Conservation (phyloP, 1,139 yeast genomes). For the Hyphopichia khmerensis region DNA sequence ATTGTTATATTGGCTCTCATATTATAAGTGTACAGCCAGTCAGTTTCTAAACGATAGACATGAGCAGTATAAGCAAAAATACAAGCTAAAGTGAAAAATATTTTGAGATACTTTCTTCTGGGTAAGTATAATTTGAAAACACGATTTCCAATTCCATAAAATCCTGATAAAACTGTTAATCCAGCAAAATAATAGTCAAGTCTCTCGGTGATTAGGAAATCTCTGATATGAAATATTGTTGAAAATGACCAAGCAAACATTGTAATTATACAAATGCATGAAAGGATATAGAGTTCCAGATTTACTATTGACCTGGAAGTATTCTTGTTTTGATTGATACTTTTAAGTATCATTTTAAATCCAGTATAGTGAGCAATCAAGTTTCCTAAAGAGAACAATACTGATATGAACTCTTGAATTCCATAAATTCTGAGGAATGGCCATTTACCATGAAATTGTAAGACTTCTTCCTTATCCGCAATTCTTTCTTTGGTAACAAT, state of each 20-base stretch:
- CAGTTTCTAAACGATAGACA: constrained; percentile 60
- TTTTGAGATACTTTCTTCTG: constrained; percentile 23
- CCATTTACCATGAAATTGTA: constrained; percentile 98
- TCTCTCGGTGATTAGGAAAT: constrained; percentile 73
- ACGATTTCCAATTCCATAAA: constrained; percentile 65
- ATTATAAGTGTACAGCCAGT: constrained; percentile 92
- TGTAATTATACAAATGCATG: constrained; percentile 53
- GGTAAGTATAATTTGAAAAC: constrained; percentile 54
- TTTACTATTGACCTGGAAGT: constrained; percentile 16
- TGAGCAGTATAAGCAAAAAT: constrained; percentile 57
- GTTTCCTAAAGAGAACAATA: constrained; percentile 77
- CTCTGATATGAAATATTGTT: constrained; percentile 84
- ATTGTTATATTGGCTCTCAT: constrained; percentile 85
- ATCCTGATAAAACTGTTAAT: constrained; percentile 75
- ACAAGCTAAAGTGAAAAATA: constrained; percentile 42
- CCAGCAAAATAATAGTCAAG: constrained; percentile 94
- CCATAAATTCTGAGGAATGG: constrained; percentile 78
- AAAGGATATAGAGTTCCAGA: constrained; percentile 28
- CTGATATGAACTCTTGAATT: constrained; percentile 82
- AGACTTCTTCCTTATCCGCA: constrained; percentile 43
- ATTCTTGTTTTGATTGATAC: constrained; percentile 21
- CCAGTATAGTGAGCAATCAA: constrained; percentile 74
- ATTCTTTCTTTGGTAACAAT: constrained; percentile 59
- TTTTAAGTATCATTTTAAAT: constrained; percentile 31
- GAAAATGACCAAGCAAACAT: constrained; percentile 89